Evolutionary conservation across 441 rosid genomes (phyloP), one percentile per base, ranked within the genome.

Genomic region (Erodium chrysanthum): DNA sequence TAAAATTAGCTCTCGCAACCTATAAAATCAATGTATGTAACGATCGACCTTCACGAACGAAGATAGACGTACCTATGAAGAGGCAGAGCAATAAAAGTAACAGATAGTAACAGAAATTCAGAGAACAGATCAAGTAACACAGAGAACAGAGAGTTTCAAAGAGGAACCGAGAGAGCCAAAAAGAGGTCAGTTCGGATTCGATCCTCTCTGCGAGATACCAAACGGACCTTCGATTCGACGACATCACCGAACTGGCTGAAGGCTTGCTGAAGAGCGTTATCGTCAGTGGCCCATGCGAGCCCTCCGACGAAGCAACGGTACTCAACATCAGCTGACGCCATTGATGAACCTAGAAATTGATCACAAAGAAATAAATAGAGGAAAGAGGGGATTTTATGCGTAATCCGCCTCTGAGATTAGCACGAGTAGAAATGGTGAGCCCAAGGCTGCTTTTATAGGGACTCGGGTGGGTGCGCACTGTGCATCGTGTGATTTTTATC

Each of bases 251-350:
- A 48, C 20, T 48, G 56, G 20, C 20, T 48, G 20, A 48, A 48
- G 20, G 56, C 56, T n/a, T 48, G 56, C 56, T 48, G 15, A 14
- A 48, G 56, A 15, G 56, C 56, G 56, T 48, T 3, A 20, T 48
- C 56, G 56, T 48, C 56, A 20, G 56, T 48, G 56, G 56, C 56
- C 56, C 56, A 48, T 14, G 56, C 56, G 56, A 48, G 56, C 56
- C 56, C 17, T 48, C 56, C 56, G 15, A 15, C 56, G 20, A 48
- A 48, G 56, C 56, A 48, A 14, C 56, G 20, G 56, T 48, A 48
- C 56, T 48, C 56, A 48, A 48, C 56, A 48, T 48, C 20, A 3
- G 56, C 56, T 14, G 56, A 48, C 17, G 56, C 56, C 56, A 48
- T 48, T 48, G 20, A 48, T 48, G 56, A 33, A 33, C 17, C 56